Conservation (phyloP, 164 flowering plant genomes). For the Nymphaea colorata region DNA sequence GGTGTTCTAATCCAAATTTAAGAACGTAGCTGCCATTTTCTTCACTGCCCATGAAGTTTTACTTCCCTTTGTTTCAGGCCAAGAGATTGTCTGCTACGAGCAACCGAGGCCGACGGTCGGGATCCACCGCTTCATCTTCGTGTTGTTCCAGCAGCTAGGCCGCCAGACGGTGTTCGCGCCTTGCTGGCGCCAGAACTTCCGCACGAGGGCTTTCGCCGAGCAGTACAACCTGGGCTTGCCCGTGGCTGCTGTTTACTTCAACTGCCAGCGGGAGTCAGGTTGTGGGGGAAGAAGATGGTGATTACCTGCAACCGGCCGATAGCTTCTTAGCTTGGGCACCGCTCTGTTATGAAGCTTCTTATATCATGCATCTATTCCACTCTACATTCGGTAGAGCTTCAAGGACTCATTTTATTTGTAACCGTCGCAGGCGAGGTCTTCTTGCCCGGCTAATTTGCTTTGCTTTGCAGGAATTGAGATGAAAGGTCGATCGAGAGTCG, state of each 20-base stretch:
- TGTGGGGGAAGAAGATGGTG: conserved; percentile 34
- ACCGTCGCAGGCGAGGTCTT: too few relatives aligned
- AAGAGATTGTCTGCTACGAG: conserved; percentile 56
- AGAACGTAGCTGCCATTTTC: not conserved
- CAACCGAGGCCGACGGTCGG: conserved; percentile 54
- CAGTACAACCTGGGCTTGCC: conserved; percentile 61
- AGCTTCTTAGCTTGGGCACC: not conserved
- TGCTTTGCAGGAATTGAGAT: too few relatives aligned
- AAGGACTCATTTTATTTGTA: too few relatives aligned
- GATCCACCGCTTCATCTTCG: conserved; percentile 53
- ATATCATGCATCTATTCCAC: not conserved
- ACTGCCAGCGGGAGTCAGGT: conserved; percentile 65
- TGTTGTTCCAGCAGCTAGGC: conserved; percentile 50
- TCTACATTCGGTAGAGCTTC: too few relatives aligned
- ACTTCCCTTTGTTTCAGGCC: conserved; percentile 23
- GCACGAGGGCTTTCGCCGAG: conserved; percentile 56
- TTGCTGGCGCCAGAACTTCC: conserved; percentile 70
- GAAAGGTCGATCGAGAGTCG: too few relatives aligned
- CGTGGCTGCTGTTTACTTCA: conserved; percentile 56
- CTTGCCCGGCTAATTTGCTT: too few relatives aligned
- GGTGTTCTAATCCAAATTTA: not conserved
- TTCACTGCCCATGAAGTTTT: not conserved
- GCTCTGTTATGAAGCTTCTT: not conserved
- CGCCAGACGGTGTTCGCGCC: conserved; percentile 70
- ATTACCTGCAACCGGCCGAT: not conserved